Evolutionary conservation across 805 yeast species (phyloP), one percentile per base, ranked within the genome.

Genomic region (Wickerhamomyces silvicola): DNA sequence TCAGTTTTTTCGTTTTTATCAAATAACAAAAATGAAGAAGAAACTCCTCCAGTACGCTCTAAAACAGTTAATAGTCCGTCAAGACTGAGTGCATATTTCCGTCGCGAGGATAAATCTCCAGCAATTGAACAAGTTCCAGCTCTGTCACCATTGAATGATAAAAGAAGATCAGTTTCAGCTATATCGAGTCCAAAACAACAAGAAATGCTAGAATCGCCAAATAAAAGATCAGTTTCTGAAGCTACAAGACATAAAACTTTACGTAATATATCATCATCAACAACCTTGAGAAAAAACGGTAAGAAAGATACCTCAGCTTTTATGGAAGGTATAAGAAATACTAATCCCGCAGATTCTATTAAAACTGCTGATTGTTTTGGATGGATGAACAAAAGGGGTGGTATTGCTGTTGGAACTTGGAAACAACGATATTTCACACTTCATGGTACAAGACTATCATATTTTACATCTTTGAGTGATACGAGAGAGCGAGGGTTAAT

Each of bases 311-410:
- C 94, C 0, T 74, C 84, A 0, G 92, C 92, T 0, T 82, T 82
- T 52, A 76, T 74, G 50, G 98, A 92, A 59, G 98, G 98, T 6
- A 82, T 92, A 26, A 69, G 86, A 45, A 66, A 60, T 13, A 68
- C 84, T 11, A 68, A 81, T 0, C 94, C 96, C 0, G 76, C 73
- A 39, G 82, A 84, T 27, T 81, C 97, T 0, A 73, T 82, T 29
- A 75, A 75, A 44, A 63, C 80, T 6, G 85, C 97, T 0, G 81
- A 70, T 33, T 75, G 67, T 46, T 77, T 85, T 30, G 99, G 99
- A 2, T 92, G 97, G 95, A 85, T 92, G 95, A 76, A 87, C 32
- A 92, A 92, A 57, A 78, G 83, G 43, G 95, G 95, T 16, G 83
- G 81, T 37, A 70, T 80, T 37, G 74, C 94, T 4, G 75, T 82